Evolutionary conservation across 768 basidiomycete genomes (phyloP), one percentile per base, ranked within the genome.

Genomic region (Mycena venus): DNA sequence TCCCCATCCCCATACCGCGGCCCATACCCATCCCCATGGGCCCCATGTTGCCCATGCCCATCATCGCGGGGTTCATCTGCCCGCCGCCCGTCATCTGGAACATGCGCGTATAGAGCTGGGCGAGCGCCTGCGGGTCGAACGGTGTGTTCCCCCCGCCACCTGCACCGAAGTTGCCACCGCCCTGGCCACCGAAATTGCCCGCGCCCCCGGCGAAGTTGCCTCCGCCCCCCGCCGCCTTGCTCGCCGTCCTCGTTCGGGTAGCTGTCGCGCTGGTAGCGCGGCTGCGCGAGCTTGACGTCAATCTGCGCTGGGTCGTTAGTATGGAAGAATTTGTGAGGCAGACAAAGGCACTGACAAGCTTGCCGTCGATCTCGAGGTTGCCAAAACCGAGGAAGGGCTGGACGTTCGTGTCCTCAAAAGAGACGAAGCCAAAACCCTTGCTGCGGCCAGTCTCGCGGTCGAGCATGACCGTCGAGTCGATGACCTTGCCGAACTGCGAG

Each of bases 381-480:
- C 95, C 95, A 63, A 95, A 93, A 1, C 93, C 94, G 59, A 99
- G 91, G 81, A 97, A 94, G 42, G 93, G 93, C 73, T 96, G 94
- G 25, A 97, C 95, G 77, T 94, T 92, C n/a, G 93, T 94, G 74
- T 96, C 94, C 81, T 97, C 94, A 80, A 99, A 98, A 0, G 96
- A 98, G 14, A 99, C 96, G 81, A 99, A 99, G 0, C 97, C 98
- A 77, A 99, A 99, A 15, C 98, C 98, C 83, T 99, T 98, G 85
- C 95, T 97, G 60, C 96, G 86, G 29, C 95, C 94, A 4, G 96
- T 97, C 83, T 99, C 97, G 53, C 96, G 93, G 84, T 99, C 98
- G 78, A 98, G 89, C 98, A 99, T 99, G 77, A 99, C 96, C 1
- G 98, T 99, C 55, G 98, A 97, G 82, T 99, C 98, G 79, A 98